These are phyloP conservation scores for Candida ponderosae DNA, from an alignment of 805 yeast genomes.

Conservation along the genomic window DNA sequence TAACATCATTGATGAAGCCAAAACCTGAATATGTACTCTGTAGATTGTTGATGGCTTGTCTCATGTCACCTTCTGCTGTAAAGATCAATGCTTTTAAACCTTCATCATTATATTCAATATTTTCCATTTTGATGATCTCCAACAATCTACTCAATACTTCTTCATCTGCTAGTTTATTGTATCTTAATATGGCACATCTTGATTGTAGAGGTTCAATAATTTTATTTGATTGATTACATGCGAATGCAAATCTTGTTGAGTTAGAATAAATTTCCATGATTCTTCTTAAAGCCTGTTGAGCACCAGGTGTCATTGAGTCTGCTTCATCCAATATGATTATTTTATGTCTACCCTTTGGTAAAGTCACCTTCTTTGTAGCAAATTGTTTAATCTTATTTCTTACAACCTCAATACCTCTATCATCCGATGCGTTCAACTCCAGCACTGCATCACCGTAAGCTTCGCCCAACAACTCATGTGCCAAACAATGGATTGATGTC, in stretches of 20 bases:
- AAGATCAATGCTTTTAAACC: conserved; percentile 90
- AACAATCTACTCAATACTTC: conserved; percentile 74
- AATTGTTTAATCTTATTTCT: conserved; percentile 89
- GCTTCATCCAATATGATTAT: conserved; percentile 92
- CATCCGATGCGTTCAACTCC: conserved; percentile 94
- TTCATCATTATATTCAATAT: conserved; percentile 74
- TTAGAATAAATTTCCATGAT: conserved; percentile 95
- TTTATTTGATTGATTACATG: conserved; percentile 90
- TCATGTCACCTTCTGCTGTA: conserved; percentile 98
- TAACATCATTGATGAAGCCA: conserved; percentile 82
- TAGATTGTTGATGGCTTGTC: conserved; percentile 91
- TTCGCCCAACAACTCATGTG: conserved; percentile 72
- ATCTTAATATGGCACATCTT: conserved; percentile 90
- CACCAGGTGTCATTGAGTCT: conserved; percentile 95
- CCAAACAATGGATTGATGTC: conserved; percentile 86
- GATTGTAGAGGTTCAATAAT: conserved; percentile 96
- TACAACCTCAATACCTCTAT: conserved; percentile 95
- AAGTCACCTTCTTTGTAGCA: conserved; percentile 86
- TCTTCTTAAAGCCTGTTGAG: conserved; percentile 88
- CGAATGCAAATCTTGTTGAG: conserved; percentile 96
- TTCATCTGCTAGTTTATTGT: conserved; percentile 71
- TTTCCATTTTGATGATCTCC: conserved; percentile 61
- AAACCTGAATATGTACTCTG: conserved; percentile 95
- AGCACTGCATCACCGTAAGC: conserved; percentile 74
- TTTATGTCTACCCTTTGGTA: conserved; percentile 89